Conservation (phyloP, 768 basidiomycete species). For the Mrakia blollopis region DNA sequence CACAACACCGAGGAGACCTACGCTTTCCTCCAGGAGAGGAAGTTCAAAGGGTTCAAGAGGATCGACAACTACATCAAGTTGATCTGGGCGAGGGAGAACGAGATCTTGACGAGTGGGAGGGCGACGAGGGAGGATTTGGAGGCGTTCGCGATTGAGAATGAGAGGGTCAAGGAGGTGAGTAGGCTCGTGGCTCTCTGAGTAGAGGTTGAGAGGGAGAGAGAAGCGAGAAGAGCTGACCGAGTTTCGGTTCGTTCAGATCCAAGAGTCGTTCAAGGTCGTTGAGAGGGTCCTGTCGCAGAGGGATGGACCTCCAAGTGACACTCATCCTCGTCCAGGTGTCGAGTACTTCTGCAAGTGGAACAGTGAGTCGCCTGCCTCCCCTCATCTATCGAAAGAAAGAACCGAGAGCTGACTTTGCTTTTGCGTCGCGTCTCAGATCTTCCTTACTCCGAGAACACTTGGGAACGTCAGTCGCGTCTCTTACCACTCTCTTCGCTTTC, state of each 20-base stretch:
- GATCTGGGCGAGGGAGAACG: slow-evolving; percentile 54
- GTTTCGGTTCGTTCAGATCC: slow-evolving; percentile 33
- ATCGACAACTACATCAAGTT: slow-evolving; percentile 99
- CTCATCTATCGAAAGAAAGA: too few species aligned
- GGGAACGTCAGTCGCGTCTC: slow-evolving; percentile 57
- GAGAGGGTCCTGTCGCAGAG: slow-evolving; percentile 83
- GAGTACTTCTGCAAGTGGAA: slow-evolving; percentile 95
- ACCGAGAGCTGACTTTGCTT: not conserved
- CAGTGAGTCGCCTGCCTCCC: slow-evolving; percentile 43
- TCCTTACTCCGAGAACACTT: slow-evolving; percentile 90
- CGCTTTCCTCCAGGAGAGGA: slow-evolving; percentile 71
- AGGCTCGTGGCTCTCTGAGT: not conserved
- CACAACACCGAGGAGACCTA: slow-evolving; percentile 99
- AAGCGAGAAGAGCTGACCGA: not conserved
- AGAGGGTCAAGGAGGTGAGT: slow-evolving; percentile 76
- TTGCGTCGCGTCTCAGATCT: slow-evolving; percentile 46
- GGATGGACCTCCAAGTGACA: slow-evolving; percentile 45
- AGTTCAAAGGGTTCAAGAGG: slow-evolving; percentile 90
- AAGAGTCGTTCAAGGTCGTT: slow-evolving; percentile 83
- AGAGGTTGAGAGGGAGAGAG: not conserved
- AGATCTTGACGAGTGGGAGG: slow-evolving; percentile 59
- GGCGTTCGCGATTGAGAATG: slow-evolving; percentile 79
- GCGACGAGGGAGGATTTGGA: slow-evolving; percentile 83
- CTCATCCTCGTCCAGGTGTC: slow-evolving; percentile 37
- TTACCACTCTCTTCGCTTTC: too few species aligned